Percentiles rank a stretch among this genome's conserved stretches.
Conservation (phyloP, 2,329 filamentous ascomycete genomes). For the Aspergillus jensenii region DNA sequence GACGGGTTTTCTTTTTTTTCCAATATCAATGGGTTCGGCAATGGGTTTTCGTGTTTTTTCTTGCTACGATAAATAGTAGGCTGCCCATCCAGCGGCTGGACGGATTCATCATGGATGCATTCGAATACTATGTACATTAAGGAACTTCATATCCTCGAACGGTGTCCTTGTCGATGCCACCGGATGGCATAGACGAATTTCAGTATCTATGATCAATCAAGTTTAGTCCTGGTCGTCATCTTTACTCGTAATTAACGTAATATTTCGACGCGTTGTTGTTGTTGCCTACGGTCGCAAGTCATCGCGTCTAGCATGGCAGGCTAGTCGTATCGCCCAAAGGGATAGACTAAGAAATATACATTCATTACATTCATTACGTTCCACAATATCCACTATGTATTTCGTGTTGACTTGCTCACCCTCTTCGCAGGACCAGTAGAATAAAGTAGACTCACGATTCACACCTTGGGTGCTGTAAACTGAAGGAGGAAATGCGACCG, state of each 20-base stretch:
- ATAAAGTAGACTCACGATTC: neutral
- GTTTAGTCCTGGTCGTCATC: slow-evolving; percentile 9
- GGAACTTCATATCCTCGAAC: slow-evolving; percentile 21
- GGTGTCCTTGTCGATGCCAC: slow-evolving; percentile 31
- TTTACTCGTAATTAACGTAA: neutral
- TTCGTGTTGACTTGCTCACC: no score
- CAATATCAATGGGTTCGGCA: slow-evolving; percentile 38
- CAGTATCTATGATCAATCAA: slow-evolving; percentile 28
- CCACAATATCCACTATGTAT: neutral
- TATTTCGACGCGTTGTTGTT: neutral
- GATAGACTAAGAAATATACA: no score
- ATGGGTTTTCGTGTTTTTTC: slow-evolving; percentile 33
- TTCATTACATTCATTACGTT: no score
- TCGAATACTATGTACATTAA: slow-evolving; percentile 37
- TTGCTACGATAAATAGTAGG: slow-evolving; percentile 31
- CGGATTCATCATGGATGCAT: slow-evolving; percentile 32
- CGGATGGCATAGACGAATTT: slow-evolving; percentile 38
- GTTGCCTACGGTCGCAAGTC: neutral
- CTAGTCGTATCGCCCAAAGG: neutral
- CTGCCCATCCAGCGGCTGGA: slow-evolving; percentile 27
- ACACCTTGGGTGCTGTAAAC: neutral
- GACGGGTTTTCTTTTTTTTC: slow-evolving; percentile 39
- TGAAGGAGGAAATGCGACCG: neutral
- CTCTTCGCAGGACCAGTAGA: no score
- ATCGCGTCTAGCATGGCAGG: neutral